Base-by-base conservation (phyloP, 2,329 filamentous ascomycete genomes). In the Botrytis paeoniae region DNA sequence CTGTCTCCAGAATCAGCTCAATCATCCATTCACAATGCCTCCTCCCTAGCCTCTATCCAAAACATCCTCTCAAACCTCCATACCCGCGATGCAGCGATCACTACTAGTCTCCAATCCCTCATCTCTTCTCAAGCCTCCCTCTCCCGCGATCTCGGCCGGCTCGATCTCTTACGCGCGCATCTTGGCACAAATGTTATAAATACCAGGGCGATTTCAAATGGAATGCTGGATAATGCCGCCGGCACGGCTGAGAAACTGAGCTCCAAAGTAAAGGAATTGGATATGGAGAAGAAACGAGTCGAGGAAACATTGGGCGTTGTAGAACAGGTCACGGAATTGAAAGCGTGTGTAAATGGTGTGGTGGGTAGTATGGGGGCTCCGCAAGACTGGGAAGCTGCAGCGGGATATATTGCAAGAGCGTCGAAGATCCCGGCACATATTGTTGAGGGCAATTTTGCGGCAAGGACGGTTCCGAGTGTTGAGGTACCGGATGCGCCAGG, bases 311-410 rank as follows among this genome's bases (percentile, higher is more conserved):
- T 99, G 73, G 88, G 92, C 14, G 94, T 98, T 4, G 96, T 98
- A 18, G 95, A 98, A 82, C 95, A 98, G 84, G 95, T 99, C 22
- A 93, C 93, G 8, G 96, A 99, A 85, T 91, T 99, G 76, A 98
- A 98, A 84, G 93, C 96, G 14, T 99, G 96, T 81, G 93, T 98
- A 51, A 89, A 98, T 74, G 96, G 96, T 61, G 95, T 98, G 18
- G 91, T 95, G 39, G 96, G 95, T 29, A 97, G 93, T 74, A 99
- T 99, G 96, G 96, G 95, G 48, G 95, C 95, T 7, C 94, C 96
- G 60, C 96, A 99, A 82, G 96, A 99, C 84, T 99, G 96, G 96
- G 96, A 99, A 83, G 96, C 94, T 4, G 96, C 96, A 5, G 96
- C 96, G 2, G 92, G 89, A 64, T 98, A 98, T 82, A 87, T 99